Evolutionary conservation across 2,329 filamentous ascomycete genomes (phyloP), one percentile per base, ranked within the genome.

Genomic region (Cephalotrichum gorgonifer): DNA sequence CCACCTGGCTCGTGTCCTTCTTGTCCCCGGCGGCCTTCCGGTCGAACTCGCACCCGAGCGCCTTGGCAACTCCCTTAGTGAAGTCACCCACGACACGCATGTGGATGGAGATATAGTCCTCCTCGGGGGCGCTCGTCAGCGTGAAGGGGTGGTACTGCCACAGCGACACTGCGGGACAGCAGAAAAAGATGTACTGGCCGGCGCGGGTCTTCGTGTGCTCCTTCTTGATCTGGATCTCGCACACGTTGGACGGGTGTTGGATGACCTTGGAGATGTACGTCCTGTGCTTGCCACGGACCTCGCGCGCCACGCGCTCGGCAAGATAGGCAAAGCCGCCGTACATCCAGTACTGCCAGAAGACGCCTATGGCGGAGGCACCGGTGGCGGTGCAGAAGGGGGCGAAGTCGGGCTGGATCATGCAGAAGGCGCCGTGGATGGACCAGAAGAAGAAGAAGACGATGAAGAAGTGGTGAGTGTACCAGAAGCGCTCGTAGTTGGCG

Each of bases 61-160:
- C 76, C 54, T 76, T 76, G 30, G 85, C 81, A 20, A 93, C 70
- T 0, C 74, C 73, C 55, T 75, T 81, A 25, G 87, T 93, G 60
- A 91, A 93, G 67, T 93, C 82, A 54, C 87, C 86, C n/a, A 83
- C 81, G 60, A 86, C 81, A 62, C 87, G 83, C 62, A 94, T 80
- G 65, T 94, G 88, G 35, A 94, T 82, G 2, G 86, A 91, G 56
- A 93, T 89, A 66, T 91, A 91, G 64, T 93, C 86, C 69, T 94
- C 88, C 66, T 94, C 88, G 3, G 88, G 87, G 1, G 88, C 88
- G 53, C 85, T 90, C 12, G 88, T 94, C 44, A 93, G 73, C 2
- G 87, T 91, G 64, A 93, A 93, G 1, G 87, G 87, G 58, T 91
- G 87, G 62, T 93, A 91, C 67, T 93, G 87, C 86, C 86, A 93